Base-by-base conservation (phyloP, 352 stramenopile genomes). In the Phytophthora quininea region DNA sequence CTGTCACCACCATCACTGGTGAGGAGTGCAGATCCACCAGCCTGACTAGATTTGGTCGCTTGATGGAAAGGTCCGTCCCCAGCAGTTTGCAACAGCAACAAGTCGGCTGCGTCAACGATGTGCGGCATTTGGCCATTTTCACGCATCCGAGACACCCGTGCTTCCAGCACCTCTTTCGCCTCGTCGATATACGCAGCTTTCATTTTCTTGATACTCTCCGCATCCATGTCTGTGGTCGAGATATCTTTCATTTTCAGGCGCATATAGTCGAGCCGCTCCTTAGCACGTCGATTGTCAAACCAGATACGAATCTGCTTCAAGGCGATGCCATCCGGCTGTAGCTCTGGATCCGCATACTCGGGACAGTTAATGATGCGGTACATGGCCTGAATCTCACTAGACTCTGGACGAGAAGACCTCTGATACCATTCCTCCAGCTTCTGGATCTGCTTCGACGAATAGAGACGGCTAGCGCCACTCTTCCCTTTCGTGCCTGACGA, bases 361-460 rank as follows among this genome's bases (percentile, higher is more conserved):
- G 79, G 76, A 46, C 86, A 89, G 66, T 96, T 96, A 57, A 96
- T 94, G 48, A 96, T 94, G 48, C 86, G 84, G 66, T 94, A 96
- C 88, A 96, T 96, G n/a, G 84, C 84, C 59, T 96, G 88, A 69
- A 96, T 96, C 71, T 96, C 88, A 45, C 79, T 90, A 3, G 84
- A 85, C 58, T 94, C 88, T 11, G 88, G 88, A 2, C 88, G 84
- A 27, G 84, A 93, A 8, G 84, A 93, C 37, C 90, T 88, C 66
- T 91, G 82, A 54, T 96, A 96, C 88, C 88, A 96, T 63, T 94
- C 88, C 49, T 96, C 88, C n/a, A 96, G 73, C 54, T 96, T 96
- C 51, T 91, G 79, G 63, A 96, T 96, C 62, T 96, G 88, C 62
- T 89, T 90, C 43, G 84, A 92, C 31, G 86, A 94, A 73, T 96